Conservation (phyloP, 225 moss, liverwort and hornwort genomes). For the Neckera pumila region DNA sequence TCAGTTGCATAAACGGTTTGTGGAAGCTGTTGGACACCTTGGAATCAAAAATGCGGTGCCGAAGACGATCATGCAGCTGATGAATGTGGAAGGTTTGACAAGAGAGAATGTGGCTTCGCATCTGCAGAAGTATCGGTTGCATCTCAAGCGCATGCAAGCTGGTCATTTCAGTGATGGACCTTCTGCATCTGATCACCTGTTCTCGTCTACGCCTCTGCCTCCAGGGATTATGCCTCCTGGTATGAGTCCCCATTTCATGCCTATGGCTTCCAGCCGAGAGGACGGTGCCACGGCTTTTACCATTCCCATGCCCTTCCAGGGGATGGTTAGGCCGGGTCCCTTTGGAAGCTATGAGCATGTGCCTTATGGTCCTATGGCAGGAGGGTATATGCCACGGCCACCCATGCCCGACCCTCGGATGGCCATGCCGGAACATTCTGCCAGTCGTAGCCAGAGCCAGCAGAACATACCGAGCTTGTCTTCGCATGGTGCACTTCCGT, state of each 20-base stretch:
- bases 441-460: slow-evolving; percentile 1
- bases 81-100: slow-evolving; percentile 93
- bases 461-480: slow-evolving; percentile 40
- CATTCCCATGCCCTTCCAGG: slow-evolving; percentile 41
- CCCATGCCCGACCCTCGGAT: slow-evolving; percentile 40
- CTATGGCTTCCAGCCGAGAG: slow-evolving; percentile 40
- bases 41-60: slow-evolving; percentile 96
- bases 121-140: slow-evolving; percentile 81
- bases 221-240: slow-evolving; percentile 34
- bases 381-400: slow-evolving; percentile 38
- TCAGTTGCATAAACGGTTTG: slow-evolving; percentile 85
- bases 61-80: slow-evolving; percentile 95
- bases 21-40: slow-evolving; percentile 83
- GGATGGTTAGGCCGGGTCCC: slow-evolving; percentile 21
- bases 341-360: slow-evolving; percentile 66
- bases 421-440: slow-evolving; percentile 7
- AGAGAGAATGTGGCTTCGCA: slow-evolving; percentile 93
- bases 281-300: slow-evolving; percentile 41
- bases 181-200: slow-evolving; percentile 66
- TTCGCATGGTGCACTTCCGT: slow-evolving; percentile 48
- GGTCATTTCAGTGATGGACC: slow-evolving; percentile 64
- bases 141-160: slow-evolving; percentile 79
- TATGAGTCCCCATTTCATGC: slow-evolving; percentile 40
- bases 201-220: slow-evolving; percentile 63
- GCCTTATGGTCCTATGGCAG: slow-evolving; percentile 36